Percentiles rank a stretch among this genome's conserved stretches.
Evolutionary conservation across 352 stramenopile species (phyloP).

Genomic region (Phytopythium oedochilum): DNA sequence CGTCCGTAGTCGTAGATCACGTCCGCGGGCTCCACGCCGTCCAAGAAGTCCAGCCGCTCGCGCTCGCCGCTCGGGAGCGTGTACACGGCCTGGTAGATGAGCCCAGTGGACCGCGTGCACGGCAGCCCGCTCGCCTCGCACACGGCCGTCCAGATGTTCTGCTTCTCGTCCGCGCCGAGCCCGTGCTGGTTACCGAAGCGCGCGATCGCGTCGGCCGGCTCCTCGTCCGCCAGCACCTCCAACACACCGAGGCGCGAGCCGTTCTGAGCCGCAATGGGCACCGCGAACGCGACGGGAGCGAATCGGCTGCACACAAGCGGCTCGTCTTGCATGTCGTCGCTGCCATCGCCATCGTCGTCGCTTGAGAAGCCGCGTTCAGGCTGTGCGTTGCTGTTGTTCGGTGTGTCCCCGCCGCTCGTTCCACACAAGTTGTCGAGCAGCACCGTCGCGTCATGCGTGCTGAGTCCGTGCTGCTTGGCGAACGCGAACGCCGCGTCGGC

Average conservation of each 20-base stretch:
- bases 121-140: conserved; percentile 45
- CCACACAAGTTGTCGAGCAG: conserved; percentile 57
- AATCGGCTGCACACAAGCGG: conserved; percentile 50
- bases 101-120: conserved; percentile 45
- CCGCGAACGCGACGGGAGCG: conserved; percentile 50
- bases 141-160: conserved; percentile 41
- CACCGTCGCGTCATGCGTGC: conserved; percentile 21
- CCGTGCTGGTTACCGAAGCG: conserved; percentile 73
- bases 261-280: conserved; percentile 56
- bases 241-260: conserved; percentile 54
- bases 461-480: conserved; percentile 42
- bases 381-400: not conserved
- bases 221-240: conserved; percentile 57
- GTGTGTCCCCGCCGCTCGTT: not conserved
- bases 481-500: conserved; percentile 71
- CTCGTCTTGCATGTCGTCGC: conserved; percentile 9
- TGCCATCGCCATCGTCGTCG: not conserved
- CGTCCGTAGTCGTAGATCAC: conserved; percentile 72
- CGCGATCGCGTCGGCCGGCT: conserved; percentile 65
- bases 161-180: conserved; percentile 49
- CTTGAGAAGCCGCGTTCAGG: not conserved
- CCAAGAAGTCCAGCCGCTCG: conserved; percentile 65
- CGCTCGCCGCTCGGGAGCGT: conserved; percentile 39
- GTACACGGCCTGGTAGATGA: conserved; percentile 63
- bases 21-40: conserved; percentile 68